phyloP scores from a whole-genome alignment of 768 basidiomycete genomes.

The Collybiopsis confluens region DNA sequence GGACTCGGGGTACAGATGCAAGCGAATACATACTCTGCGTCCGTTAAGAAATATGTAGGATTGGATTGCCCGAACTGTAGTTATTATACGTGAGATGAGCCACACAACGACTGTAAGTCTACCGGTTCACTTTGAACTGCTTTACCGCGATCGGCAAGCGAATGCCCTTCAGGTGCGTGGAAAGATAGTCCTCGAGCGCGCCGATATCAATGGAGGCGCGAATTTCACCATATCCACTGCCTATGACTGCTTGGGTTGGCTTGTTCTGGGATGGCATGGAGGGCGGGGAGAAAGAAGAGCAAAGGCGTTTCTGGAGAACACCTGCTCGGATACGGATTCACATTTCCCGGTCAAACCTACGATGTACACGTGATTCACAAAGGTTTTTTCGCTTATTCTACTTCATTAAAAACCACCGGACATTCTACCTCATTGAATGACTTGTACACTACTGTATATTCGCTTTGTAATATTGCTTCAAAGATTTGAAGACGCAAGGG shows the following conservation, averaged over 20 bases:
- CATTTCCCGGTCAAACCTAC: background rate
- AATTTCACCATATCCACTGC: conserved; percentile 73
- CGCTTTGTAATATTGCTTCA: no score
- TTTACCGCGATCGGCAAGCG: conserved; percentile 69
- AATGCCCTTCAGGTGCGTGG: conserved; percentile 48
- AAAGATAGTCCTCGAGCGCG: conserved; percentile 64
- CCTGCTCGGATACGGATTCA: background rate
- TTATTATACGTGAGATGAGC: background rate
- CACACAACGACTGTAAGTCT: background rate
- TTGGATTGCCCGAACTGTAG: conserved; percentile 91
- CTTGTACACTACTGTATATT: no score
- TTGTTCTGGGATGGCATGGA: conserved; percentile 20
- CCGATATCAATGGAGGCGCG: conserved; percentile 65
- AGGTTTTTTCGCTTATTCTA: no score
- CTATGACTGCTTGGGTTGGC: conserved; percentile 32
- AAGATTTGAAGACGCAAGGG: no score
- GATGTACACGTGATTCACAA: no score
- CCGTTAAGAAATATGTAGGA: conserved; percentile 91
- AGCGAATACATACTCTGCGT: conserved; percentile 49
- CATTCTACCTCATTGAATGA: no score
- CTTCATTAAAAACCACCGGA: no score
- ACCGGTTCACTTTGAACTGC: conserved; percentile 80
- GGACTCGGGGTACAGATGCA: background rate
- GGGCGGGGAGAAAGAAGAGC: background rate
- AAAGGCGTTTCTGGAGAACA: background rate